These are phyloP conservation scores for Cystobasidium slooffiae DNA, from an alignment of 1,284 basidiomycete genomes.

Conservation along the genomic window DNA sequence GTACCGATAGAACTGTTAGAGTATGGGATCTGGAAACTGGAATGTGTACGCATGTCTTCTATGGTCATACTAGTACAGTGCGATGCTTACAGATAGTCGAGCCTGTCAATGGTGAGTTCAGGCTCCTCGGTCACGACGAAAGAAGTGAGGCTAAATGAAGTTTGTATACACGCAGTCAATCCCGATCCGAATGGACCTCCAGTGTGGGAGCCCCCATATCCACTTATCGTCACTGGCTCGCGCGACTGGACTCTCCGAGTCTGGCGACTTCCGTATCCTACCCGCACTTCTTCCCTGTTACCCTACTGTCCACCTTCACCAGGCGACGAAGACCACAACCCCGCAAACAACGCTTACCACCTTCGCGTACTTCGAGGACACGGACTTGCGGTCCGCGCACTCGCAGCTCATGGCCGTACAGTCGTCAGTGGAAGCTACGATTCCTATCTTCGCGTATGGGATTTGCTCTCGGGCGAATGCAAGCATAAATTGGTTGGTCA, in stretches of 20 bases:
- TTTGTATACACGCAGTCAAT: slow-evolving; percentile 53
- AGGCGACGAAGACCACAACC: slow-evolving; percentile 44
- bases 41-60: slow-evolving; percentile 83
- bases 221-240: slow-evolving; percentile 90
- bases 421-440: slow-evolving; percentile 96
- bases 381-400: slow-evolving; percentile 83
- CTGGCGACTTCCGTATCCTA: slow-evolving; percentile 62
- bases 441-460: slow-evolving; percentile 90
- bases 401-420: slow-evolving; percentile 85
- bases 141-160: no score
- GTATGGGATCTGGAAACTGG: slow-evolving; percentile 86
- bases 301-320: slow-evolving; percentile 43
- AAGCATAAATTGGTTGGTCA: slow-evolving; percentile 82
- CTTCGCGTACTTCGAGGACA: slow-evolving; percentile 82
- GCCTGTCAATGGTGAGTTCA: slow-evolving; percentile 66
- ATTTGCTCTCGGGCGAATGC: slow-evolving; percentile 83
- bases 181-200: slow-evolving; percentile 59
- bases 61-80: slow-evolving; percentile 91
- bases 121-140: slow-evolving; percentile 62
- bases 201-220: slow-evolving; percentile 60
- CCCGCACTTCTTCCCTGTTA: slow-evolving; percentile 39
- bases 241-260: slow-evolving; percentile 86
- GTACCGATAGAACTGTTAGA: slow-evolving; percentile 89
- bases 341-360: slow-evolving; percentile 77
- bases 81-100: slow-evolving; percentile 87